phyloP scores from a whole-genome alignment of 495 filamentous ascomycete species.

The Thermothielavioides terrestris region DNA sequence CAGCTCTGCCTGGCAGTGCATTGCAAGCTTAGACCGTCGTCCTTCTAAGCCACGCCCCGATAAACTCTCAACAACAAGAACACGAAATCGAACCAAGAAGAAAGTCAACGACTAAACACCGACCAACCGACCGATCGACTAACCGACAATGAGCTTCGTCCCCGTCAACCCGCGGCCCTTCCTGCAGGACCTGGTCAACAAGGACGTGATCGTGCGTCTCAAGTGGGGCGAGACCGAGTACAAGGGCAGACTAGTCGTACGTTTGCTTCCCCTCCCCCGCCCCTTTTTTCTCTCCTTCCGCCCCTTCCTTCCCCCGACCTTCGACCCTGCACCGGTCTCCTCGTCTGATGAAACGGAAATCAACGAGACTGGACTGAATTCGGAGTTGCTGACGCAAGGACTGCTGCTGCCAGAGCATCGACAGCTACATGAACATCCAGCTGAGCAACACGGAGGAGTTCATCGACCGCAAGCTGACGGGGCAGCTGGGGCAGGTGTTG shows the following conservation, averaged over 20 bases:
- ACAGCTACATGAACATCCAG: slow-evolving; percentile 99
- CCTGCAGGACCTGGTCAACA: slow-evolving; percentile 54
- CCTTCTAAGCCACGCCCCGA: too few relatives aligned
- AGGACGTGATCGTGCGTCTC: slow-evolving; percentile 79
- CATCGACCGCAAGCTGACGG: slow-evolving; percentile 79
- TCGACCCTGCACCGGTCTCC: not conserved
- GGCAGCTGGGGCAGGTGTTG: slow-evolving; percentile 76
- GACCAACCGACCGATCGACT: not conserved
- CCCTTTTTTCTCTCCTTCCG: not conserved
- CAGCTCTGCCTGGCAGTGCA: too few relatives aligned
- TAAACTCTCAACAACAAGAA: too few relatives aligned
- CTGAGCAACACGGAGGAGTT: slow-evolving; percentile 82
- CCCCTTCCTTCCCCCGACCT: not conserved
- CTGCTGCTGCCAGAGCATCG: slow-evolving; percentile 48
- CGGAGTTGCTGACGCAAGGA: not conserved
- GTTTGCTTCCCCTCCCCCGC: slow-evolving; percentile 9
- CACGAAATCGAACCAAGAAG: too few relatives aligned
- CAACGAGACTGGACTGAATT: not conserved
- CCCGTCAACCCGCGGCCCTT: slow-evolving; percentile 29
- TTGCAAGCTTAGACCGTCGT: too few relatives aligned
- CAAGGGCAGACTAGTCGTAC: slow-evolving; percentile 71
- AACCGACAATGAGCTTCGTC: slow-evolving; percentile 24
- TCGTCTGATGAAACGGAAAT: not conserved
- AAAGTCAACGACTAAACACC: not conserved
- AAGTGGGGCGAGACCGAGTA: slow-evolving; percentile 99